phyloP scores from a whole-genome alignment of 805 yeast species.

The Nadsonia fulvescens region DNA sequence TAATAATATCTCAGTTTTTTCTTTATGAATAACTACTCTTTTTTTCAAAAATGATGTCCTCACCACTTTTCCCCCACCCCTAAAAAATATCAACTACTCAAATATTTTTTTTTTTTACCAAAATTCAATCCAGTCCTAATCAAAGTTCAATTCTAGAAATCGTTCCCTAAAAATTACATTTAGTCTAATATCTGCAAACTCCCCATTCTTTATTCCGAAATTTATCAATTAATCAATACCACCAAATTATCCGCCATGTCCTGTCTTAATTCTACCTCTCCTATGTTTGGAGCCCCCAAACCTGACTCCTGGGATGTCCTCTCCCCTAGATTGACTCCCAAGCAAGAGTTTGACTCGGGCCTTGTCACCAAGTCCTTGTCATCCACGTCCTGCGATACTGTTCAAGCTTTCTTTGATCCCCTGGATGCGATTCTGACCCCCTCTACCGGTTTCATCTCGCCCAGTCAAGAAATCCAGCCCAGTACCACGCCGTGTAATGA shows the following conservation, averaged over 20 bases:
- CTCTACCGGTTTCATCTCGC: conserved; percentile 6
- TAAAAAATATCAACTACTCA: neutral
- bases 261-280: conserved; percentile 4
- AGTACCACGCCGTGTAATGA: conserved; percentile 6
- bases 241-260: conserved; percentile 4
- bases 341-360: conserved; percentile 5
- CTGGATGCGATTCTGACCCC: conserved; percentile 6
- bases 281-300: conserved; percentile 5
- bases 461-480: conserved; percentile 6
- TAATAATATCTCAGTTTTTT: too few relatives aligned
- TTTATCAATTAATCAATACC: conserved; percentile 3
- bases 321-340: conserved; percentile 7
- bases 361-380: conserved; percentile 4
- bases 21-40: too few relatives aligned
- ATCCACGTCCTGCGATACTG: conserved; percentile 1
- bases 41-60: conserved; percentile 5
- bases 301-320: conserved; percentile 3
- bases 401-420: conserved; percentile 5
- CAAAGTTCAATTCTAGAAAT: conserved; percentile 2
- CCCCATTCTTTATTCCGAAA: conserved; percentile 1
- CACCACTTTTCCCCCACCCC: neutral
- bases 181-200: conserved; percentile 1
- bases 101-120: conserved; percentile 2
- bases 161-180: conserved; percentile 2
- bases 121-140: conserved; percentile 5